A percentile compares a stretch with the other conserved stretches of the same genome.
Conservation (phyloP, 1,284 basidiomycete genomes). For the Moniliophthora roreri region DNA sequence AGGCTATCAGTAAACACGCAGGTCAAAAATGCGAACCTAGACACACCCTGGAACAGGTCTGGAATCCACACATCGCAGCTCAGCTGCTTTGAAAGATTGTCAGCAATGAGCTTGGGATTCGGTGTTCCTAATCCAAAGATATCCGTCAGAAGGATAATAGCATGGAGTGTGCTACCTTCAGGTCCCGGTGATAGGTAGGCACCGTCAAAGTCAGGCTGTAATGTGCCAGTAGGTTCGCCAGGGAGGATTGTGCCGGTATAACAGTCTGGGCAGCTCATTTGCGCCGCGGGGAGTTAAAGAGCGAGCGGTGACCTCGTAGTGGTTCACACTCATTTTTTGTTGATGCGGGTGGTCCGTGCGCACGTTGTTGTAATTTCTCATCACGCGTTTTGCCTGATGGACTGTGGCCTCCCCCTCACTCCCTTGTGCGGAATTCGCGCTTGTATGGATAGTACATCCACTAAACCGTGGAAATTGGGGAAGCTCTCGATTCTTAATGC, state of each 20-base stretch:
- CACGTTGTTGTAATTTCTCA: too few species aligned
- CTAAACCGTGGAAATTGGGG: too few species aligned
- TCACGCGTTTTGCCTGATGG: too few species aligned
- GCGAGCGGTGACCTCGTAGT: too few species aligned
- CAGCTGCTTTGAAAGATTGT: constrained; percentile 44
- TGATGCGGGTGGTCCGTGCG: too few species aligned
- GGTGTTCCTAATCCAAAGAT: constrained; percentile 48
- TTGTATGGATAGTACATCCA: too few species aligned
- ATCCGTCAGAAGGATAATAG: constrained; percentile 52
- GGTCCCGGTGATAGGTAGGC: constrained; percentile 23
- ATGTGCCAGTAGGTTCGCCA: constrained; percentile 37
- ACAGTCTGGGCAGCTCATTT: constrained; percentile 40
- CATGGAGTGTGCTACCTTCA: constrained; percentile 23
- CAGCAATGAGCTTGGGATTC: constrained; percentile 56
- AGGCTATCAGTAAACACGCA: neutral
- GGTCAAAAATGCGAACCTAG: neutral
- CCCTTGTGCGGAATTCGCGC: too few species aligned
- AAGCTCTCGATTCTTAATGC: constrained; percentile 30
- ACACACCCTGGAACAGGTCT: constrained; percentile 43
- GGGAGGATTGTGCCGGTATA: constrained; percentile 34
- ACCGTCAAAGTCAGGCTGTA: constrained; percentile 19
- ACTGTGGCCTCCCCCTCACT: too few species aligned
- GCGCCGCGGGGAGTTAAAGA: too few species aligned
- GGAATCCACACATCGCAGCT: constrained; percentile 55
- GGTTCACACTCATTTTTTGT: too few species aligned